These are phyloP conservation scores for Podospora australis DNA, from an alignment of 495 filamentous ascomycete genomes.

Conservation along the genomic window DNA sequence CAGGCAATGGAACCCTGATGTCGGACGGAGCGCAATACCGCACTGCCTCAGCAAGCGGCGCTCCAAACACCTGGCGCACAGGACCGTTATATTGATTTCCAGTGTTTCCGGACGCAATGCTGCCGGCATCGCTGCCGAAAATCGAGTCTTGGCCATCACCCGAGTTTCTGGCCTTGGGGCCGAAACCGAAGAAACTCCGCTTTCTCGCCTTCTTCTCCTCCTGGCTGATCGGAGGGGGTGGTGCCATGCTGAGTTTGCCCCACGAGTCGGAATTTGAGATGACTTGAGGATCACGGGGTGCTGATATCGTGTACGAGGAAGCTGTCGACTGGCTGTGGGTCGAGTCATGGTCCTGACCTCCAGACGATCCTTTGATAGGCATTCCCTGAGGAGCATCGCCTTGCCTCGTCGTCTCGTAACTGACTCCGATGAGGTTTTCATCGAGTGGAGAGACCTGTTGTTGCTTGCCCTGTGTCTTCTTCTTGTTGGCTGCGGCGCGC, in stretches of 20 bases:
- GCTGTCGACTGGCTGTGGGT: constrained; percentile 28
- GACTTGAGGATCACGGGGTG: constrained; percentile 73
- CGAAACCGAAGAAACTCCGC: constrained; percentile 91
- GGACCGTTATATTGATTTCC: constrained; percentile 46
- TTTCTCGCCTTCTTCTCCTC: constrained; percentile 80
- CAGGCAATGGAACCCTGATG: constrained; percentile 66
- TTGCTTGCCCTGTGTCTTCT: constrained; percentile 42
- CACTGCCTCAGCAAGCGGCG: constrained; percentile 79
- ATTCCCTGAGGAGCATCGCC: constrained; percentile 47
- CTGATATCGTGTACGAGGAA: constrained; percentile 65
- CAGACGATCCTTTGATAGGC: constrained; percentile 17
- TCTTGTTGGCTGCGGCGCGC: constrained; percentile 40
- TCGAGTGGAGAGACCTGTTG: constrained; percentile 30
- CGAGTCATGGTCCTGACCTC: constrained; percentile 20
- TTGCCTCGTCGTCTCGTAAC: constrained; percentile 75
- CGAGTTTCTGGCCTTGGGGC: constrained; percentile 47
- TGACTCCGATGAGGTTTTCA: constrained; percentile 65
- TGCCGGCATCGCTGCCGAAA: constrained; percentile 31
- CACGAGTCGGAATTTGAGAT: constrained; percentile 84
- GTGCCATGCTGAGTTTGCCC: constrained; percentile 56
- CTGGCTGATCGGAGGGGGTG: constrained; percentile 40
- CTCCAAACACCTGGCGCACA: constrained; percentile 75
- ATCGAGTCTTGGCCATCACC: constrained; percentile 43
- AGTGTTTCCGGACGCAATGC: constrained; percentile 14
- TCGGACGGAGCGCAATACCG: constrained; percentile 68